Percentiles rank a stretch among this genome's conserved stretches.
These are phyloP conservation scores for Porpolomopsis calyptriformis DNA, from an alignment of 768 basidiomycete genomes.

Conservation along the genomic window DNA sequence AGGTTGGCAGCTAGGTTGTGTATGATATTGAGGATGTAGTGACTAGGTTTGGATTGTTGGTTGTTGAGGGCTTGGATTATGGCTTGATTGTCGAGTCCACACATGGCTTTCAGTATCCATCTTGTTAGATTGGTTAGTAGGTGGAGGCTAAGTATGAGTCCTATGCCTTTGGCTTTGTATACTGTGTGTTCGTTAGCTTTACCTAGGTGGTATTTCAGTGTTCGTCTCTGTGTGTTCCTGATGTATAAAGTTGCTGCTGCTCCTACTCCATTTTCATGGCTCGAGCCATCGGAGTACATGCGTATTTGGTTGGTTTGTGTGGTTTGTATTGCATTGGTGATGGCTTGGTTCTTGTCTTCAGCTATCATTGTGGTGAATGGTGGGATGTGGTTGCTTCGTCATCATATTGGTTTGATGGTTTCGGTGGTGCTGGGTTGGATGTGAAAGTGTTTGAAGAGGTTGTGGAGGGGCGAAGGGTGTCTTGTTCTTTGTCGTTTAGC, in stretches of 20 bases:
- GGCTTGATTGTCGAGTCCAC: slow-evolving; percentile 3
- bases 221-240: background rate
- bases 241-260: slow-evolving; percentile 14
- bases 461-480: slow-evolving; percentile 16
- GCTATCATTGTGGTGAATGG: slow-evolving; percentile 1
- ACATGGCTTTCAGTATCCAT: background rate
- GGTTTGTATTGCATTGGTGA: slow-evolving; percentile 1
- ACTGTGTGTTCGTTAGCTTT: slow-evolving; percentile 6
- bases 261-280: slow-evolving; percentile 13
- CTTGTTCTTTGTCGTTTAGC: slow-evolving; percentile 2
- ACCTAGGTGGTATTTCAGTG: slow-evolving; percentile 10
- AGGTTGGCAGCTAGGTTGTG: background rate
- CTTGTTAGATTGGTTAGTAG: slow-evolving; percentile 9
- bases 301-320: slow-evolving; percentile 4
- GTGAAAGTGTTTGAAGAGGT: slow-evolving; percentile 8
- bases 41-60: slow-evolving; percentile 16
- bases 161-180: slow-evolving; percentile 13
- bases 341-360: slow-evolving; percentile 4
- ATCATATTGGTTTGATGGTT: slow-evolving; percentile 7
- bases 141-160: slow-evolving; percentile 10
- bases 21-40: slow-evolving; percentile 13
- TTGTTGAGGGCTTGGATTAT: slow-evolving; percentile 15
- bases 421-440: slow-evolving; percentile 10
- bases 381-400: background rate
- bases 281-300: slow-evolving; percentile 17